These are phyloP conservation scores for Tephrocybe rancida DNA, from an alignment of 768 basidiomycete species.

Conservation along the genomic window DNA sequence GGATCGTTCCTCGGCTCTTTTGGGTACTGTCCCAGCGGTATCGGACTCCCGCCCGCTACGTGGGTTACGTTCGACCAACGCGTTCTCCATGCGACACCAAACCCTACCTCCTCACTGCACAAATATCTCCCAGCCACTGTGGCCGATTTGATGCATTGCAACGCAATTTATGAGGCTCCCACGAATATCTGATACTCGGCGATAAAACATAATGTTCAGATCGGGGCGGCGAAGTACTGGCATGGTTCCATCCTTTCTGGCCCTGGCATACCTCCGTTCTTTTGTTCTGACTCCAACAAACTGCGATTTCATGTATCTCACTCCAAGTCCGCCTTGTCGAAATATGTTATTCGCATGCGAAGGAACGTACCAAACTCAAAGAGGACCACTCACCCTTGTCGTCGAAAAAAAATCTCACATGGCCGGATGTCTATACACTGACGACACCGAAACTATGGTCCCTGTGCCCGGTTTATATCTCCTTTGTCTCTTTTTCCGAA, in stretches of 20 bases:
- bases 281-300: slow-evolving; percentile 9
- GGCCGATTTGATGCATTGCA: slow-evolving; percentile 3
- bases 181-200: slow-evolving; percentile 6
- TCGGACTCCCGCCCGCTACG: slow-evolving; percentile 3
- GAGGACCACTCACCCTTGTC: background rate
- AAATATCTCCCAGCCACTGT: background rate
- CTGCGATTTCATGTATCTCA: slow-evolving; percentile 10
- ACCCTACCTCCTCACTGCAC: background rate
- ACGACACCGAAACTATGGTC: slow-evolving; percentile 3
- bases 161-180: slow-evolving; percentile 8
- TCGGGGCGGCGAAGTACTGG: background rate
- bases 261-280: slow-evolving; percentile 2
- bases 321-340: background rate
- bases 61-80: slow-evolving; percentile 10
- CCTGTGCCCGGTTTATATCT: slow-evolving; percentile 10
- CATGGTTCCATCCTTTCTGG: background rate
- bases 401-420: background rate
- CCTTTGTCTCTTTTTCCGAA: slow-evolving; percentile 5
- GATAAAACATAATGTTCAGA: slow-evolving; percentile 4
- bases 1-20: slow-evolving; percentile 5
- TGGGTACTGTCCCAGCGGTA: background rate
- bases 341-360: slow-evolving; percentile 1
- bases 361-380: background rate
- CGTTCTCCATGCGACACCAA: background rate
- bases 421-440: slow-evolving; percentile 1